Evolutionary conservation across 2,329 filamentous ascomycete genomes (phyloP).

Genomic region (Ilyonectria mors-panacis): DNA sequence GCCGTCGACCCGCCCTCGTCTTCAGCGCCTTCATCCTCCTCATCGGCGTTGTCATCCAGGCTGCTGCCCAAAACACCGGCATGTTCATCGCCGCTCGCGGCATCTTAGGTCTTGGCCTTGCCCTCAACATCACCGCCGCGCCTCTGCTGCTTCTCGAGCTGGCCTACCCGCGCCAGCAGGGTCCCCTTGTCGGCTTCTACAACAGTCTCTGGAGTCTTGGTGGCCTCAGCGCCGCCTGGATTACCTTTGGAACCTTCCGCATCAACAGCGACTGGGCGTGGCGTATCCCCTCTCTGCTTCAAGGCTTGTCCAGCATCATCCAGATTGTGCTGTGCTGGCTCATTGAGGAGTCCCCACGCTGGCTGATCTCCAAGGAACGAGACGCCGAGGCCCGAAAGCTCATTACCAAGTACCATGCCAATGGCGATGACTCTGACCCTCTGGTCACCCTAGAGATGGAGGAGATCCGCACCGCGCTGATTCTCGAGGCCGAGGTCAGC

Average conservation of each 20-base stretch:
- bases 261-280: conserved; percentile 35
- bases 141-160: conserved; percentile 34
- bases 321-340: conserved; percentile 26
- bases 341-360: conserved; percentile 61
- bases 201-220: conserved; percentile 38
- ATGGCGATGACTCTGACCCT: conserved; percentile 59
- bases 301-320: conserved; percentile 21
- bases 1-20: conserved; percentile 34
- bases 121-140: conserved; percentile 35
- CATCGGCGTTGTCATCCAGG: conserved; percentile 27
- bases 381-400: conserved; percentile 63
- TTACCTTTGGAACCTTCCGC: conserved; percentile 34
- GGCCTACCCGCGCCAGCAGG: conserved; percentile 36
- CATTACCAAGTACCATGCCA: conserved; percentile 65
- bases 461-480: conserved; percentile 65
- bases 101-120: conserved; percentile 36
- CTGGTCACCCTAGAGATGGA: conserved; percentile 64
- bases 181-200: conserved; percentile 37
- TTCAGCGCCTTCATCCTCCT: conserved; percentile 33
- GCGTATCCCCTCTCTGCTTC: conserved; percentile 34
- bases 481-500: conserved; percentile 55
- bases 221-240: conserved; percentile 29
- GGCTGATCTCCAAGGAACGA: conserved; percentile 45
- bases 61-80: conserved; percentile 16
- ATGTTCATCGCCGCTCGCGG: conserved; percentile 32